Evolutionary conservation across 148 eudicot genomes (phyloP), one percentile per base, ranked within the genome.

Genomic region (Chenopodium quinoa): DNA sequence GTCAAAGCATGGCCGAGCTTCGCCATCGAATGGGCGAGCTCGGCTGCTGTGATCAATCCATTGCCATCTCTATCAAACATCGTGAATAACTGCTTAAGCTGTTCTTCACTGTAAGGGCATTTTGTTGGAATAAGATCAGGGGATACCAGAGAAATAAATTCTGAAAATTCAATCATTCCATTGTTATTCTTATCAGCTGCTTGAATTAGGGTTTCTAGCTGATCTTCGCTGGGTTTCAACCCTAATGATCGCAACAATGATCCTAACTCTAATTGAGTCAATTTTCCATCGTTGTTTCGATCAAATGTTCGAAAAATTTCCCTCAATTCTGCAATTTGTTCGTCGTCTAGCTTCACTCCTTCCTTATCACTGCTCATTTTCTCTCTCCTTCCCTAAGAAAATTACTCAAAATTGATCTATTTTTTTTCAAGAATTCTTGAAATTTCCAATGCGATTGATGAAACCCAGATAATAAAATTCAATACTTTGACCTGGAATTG

Each of bases 121-220:
- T 88, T 88, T 46, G 90, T 76, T n/a, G 88, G 90, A 69, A 88
- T 84, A 25, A 88, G 83, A 72, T 88, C 90, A 9, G 90, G 90
- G 4, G 90, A 79, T 1, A 88, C 88, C 0, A 88, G 54, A 1
- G 90, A 83, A n/a, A 88, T 84, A 78, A 88, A 88, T 75, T 88
- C 90, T 0, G 90, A 88, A 69, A 88, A 88, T n/a, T 88, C 90
- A 4, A 88, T 80, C 82, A 88, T 77, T 2, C 90, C 90, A 7
- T 88, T 88, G 80, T 78, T 88, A 82, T 88, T 88, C 79, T 86
- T 86, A 29, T 88, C 90, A 0, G 90, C 90, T 3, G 88, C 87
- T 31, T 86, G 88, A 17, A 88, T 88, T 0, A 88, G 84, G 1
- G 85, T 81, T 17, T 88, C 90, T 0, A 88, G 8, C 46, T 88